Evolutionary conservation across 129 eudicot genomes (phyloP).

Genomic region (Flaveria sonorensis): DNA sequence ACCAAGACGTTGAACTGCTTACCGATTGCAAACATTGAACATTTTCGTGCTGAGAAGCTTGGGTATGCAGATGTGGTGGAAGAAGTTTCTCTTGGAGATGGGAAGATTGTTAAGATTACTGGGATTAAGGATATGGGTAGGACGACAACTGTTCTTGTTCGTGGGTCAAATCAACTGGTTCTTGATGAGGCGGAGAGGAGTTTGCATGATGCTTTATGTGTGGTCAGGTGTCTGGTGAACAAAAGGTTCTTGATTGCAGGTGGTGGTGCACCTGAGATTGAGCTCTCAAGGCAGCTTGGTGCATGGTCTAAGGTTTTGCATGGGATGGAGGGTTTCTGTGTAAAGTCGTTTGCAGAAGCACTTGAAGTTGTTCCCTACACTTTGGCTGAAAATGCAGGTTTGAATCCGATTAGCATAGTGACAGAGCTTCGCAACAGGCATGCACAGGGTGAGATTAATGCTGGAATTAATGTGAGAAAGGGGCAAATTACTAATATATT

Average conservation of each 20-base stretch:
- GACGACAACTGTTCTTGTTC: constrained; percentile 76
- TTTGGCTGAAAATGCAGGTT: constrained; percentile 92
- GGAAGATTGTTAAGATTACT: constrained; percentile 83
- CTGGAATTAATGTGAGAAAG: constrained; percentile 95
- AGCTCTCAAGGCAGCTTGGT: constrained; percentile 85
- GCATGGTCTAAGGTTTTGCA: constrained; percentile 90
- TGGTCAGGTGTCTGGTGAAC: constrained; percentile 85
- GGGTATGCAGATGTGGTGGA: constrained; percentile 90
- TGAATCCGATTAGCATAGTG: constrained; percentile 87
- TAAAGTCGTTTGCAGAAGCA: constrained; percentile 83
- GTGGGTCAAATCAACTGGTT: constrained; percentile 89
- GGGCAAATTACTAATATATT: constrained; percentile 89
- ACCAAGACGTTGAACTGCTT: constrained; percentile 88
- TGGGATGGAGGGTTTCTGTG: constrained; percentile 91
- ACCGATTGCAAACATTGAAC: constrained; percentile 88
- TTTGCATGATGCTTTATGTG: constrained; percentile 96
- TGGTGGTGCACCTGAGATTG: constrained; percentile 97
- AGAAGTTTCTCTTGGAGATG: constrained; percentile 81
- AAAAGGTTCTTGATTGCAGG: constrained; percentile 92
- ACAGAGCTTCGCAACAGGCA: constrained; percentile 94
- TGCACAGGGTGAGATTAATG: constrained; percentile 92
- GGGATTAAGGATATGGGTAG: constrained; percentile 97
- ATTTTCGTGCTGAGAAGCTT: constrained; percentile 80
- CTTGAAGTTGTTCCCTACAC: constrained; percentile 90
- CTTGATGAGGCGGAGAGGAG: constrained; percentile 96